Percentiles rank a stretch among this genome's conserved stretches.
These are phyloP conservation scores for Apium graveolens DNA, from an alignment of 129 eudicot species.

Conservation along the genomic window DNA sequence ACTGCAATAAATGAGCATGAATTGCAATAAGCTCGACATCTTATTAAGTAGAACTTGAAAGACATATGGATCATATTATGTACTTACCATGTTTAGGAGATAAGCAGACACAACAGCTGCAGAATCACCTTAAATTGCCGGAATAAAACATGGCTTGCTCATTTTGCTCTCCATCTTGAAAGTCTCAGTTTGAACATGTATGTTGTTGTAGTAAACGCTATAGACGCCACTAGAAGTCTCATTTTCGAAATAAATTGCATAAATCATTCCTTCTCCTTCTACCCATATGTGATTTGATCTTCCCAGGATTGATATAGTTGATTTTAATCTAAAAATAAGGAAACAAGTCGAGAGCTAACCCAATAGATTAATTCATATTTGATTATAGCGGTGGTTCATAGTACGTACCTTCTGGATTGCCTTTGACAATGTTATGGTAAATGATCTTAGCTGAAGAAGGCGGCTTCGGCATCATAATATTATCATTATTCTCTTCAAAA, in stretches of 20 bases:
- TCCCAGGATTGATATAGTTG: slow-evolving; percentile 55
- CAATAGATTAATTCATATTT: neutral
- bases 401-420: slow-evolving; percentile 51
- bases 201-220: slow-evolving; percentile 42
- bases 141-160: slow-evolving; percentile 55
- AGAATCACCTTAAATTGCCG: slow-evolving; percentile 65
- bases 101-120: slow-evolving; percentile 48
- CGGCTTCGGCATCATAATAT: too few relatives aligned
- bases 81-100: slow-evolving; percentile 43
- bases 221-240: slow-evolving; percentile 28
- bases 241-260: slow-evolving; percentile 51
- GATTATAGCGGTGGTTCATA: neutral
- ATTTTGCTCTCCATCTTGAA: slow-evolving; percentile 37
- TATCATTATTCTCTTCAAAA: too few relatives aligned
- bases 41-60: neutral
- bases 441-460: slow-evolving; percentile 54
- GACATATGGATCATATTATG: neutral
- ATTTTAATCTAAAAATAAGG: slow-evolving; percentile 21
- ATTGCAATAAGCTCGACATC: neutral
- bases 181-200: slow-evolving; percentile 55
- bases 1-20: slow-evolving; percentile 13
- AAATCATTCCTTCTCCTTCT: slow-evolving; percentile 92
- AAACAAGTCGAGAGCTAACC: neutral
- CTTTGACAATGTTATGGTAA: slow-evolving; percentile 45
- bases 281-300: slow-evolving; percentile 62